Evolutionary conservation across 2,329 filamentous ascomycete species (phyloP).

Genomic region (Fusarium cicatricum): DNA sequence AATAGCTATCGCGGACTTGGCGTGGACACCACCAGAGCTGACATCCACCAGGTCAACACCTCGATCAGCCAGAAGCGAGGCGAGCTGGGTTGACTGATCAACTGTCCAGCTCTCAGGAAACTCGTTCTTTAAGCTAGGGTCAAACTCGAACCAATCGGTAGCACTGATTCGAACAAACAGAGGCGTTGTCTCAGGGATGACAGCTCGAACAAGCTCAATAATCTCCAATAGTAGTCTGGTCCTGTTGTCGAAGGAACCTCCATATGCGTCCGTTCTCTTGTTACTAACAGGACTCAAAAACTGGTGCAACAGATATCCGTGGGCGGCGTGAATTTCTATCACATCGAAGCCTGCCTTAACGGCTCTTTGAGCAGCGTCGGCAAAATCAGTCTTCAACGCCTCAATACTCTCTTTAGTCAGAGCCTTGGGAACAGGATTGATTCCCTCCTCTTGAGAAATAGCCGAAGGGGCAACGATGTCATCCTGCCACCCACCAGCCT

Average conservation of each 20-base stretch:
- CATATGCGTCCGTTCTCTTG: conserved; percentile 71
- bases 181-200: conserved; percentile 72
- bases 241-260: conserved; percentile 76
- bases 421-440: conserved; percentile 66
- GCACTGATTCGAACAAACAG: conserved; percentile 76
- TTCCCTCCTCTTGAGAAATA: conserved; percentile 59
- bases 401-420: conserved; percentile 68
- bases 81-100: conserved; percentile 69
- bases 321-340: conserved; percentile 79
- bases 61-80: conserved; percentile 66
- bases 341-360: conserved; percentile 72
- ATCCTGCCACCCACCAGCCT: conserved; percentile 60
- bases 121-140: conserved; percentile 56
- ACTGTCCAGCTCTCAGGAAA: conserved; percentile 68
- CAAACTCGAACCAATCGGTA: conserved; percentile 76
- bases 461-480: conserved; percentile 54
- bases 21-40: conserved; percentile 71
- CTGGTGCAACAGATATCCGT: conserved; percentile 76
- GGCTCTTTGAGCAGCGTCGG: conserved; percentile 61
- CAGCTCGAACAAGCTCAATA: conserved; percentile 66
- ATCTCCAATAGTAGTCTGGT: conserved; percentile 72
- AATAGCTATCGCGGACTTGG: conserved; percentile 61
- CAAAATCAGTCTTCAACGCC: conserved; percentile 67
- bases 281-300: conserved; percentile 77
- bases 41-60: conserved; percentile 82